A percentile compares a stretch with the other conserved stretches of the same genome.
Conservation (phyloP, 495 filamentous ascomycete species). For the Friedmanniomyces simplex region DNA sequence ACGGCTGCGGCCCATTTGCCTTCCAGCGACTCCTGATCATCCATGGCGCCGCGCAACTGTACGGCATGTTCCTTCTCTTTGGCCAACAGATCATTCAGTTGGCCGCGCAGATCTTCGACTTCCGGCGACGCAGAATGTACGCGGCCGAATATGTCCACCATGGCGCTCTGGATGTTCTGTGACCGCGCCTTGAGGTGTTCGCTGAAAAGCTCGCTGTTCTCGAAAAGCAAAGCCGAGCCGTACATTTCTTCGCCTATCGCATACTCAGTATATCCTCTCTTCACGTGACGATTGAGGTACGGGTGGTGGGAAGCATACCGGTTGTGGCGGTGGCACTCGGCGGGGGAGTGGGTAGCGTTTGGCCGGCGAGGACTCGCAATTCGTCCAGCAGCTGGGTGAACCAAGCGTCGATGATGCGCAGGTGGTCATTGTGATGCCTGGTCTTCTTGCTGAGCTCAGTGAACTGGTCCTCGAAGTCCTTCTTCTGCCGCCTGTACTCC, state of each 20-base stretch:
- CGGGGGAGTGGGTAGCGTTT: conserved; percentile 20
- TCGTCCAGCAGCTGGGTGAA: conserved; percentile 83
- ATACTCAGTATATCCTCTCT: conserved; percentile 15
- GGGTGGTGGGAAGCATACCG: conserved; percentile 9
- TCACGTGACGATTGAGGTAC: not conserved
- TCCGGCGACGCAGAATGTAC: conserved; percentile 45
- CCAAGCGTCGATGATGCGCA: conserved; percentile 83
- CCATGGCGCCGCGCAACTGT: conserved; percentile 62
- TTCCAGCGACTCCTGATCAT: conserved; percentile 73
- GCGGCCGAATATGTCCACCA: conserved; percentile 43
- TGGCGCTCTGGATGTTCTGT: conserved; percentile 49
- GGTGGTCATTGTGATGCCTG: conserved; percentile 77
- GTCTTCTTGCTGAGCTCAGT: conserved; percentile 66
- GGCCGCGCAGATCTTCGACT: conserved; percentile 57
- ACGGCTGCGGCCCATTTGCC: conserved; percentile 77
- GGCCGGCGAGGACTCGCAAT: conserved; percentile 53
- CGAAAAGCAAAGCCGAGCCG: conserved; percentile 51
- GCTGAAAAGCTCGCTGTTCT: conserved; percentile 62
- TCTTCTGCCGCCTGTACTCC: conserved; percentile 87
- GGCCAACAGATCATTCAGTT: conserved; percentile 62
- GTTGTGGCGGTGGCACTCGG: conserved; percentile 1
- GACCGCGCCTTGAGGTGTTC: conserved; percentile 58
- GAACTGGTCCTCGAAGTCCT: conserved; percentile 61
- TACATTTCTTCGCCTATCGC: conserved; percentile 34
- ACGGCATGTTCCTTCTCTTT: conserved; percentile 68